Evolutionary conservation across 768 basidiomycete species (phyloP).

Genomic region (Termitomyces sp.): DNA sequence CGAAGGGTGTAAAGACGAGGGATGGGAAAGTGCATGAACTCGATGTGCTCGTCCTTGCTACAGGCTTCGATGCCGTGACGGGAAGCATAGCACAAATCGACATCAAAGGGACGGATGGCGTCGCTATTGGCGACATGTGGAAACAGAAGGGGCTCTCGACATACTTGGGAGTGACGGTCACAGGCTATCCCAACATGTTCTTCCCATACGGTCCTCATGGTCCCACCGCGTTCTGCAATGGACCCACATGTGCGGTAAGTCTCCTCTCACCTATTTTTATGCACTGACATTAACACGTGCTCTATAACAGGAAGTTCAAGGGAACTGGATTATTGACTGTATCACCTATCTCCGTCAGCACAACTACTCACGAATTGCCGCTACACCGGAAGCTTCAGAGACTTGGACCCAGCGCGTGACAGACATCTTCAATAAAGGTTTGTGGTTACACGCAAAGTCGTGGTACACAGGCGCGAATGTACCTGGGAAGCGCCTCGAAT

Average conservation of each 20-base stretch:
- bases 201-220: constrained; percentile 21
- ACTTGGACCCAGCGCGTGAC: constrained; percentile 11
- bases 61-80: constrained; percentile 21
- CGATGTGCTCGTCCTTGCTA: constrained; percentile 20
- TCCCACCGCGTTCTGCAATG: constrained; percentile 21
- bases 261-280: background rate
- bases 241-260: constrained; percentile 19
- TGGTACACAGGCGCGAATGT: constrained; percentile 24
- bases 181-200: constrained; percentile 22
- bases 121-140: constrained; percentile 18
- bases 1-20: constrained; percentile 9
- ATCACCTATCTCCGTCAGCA: constrained; percentile 15
- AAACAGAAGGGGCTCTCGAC: constrained; percentile 12
- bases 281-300: background rate
- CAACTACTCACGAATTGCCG: constrained; percentile 8
- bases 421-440: constrained; percentile 4
- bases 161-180: constrained; percentile 16
- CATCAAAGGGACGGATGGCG: constrained; percentile 17
- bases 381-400: constrained; percentile 10
- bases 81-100: constrained; percentile 18
- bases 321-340: constrained; percentile 20
- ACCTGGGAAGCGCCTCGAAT: constrained; percentile 18
- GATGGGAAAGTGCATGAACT: constrained; percentile 18
- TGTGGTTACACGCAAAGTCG: constrained; percentile 17
- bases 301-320: constrained; percentile 18